Evolutionary conservation across 2,329 filamentous ascomycete genomes (phyloP).

Genomic region (Xylariaceae sp.): DNA sequence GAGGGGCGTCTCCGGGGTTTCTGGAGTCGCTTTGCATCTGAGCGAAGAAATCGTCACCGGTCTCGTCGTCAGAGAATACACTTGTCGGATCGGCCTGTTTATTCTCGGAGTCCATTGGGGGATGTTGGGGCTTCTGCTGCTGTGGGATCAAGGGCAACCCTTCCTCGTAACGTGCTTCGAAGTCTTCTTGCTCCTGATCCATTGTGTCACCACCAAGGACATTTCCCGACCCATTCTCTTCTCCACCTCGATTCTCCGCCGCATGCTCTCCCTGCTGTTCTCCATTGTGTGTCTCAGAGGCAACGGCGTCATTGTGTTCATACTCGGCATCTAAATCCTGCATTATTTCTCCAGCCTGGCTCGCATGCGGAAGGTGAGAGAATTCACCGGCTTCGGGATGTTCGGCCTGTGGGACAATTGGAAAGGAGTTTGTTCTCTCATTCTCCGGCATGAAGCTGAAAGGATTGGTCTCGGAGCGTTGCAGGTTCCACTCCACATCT

Average conservation of each 20-base stretch:
- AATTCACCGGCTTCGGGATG: constrained; percentile 24
- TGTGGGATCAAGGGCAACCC: constrained; percentile 58
- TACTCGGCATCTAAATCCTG: constrained; percentile 46
- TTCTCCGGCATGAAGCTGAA: constrained; percentile 55
- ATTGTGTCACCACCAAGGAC: constrained; percentile 41
- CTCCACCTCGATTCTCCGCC: constrained; percentile 16
- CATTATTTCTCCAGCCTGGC: constrained; percentile 49
- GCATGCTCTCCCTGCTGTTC: constrained; percentile 30
- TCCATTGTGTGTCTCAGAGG: constrained; percentile 33
- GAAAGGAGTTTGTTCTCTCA: constrained; percentile 60
- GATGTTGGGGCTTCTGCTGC: constrained; percentile 24
- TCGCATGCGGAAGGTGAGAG: constrained; percentile 39
- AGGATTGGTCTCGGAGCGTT: constrained; percentile 48
- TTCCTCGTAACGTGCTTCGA: constrained; percentile 62
- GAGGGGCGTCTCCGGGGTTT: constrained; percentile 19
- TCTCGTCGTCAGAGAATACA: constrained; percentile 40
- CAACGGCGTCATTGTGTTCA: constrained; percentile 36
- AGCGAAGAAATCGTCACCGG: constrained; percentile 58
- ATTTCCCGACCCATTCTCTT: constrained; percentile 26
- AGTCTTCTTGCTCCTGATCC: constrained; percentile 37
- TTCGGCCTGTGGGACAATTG: constrained; percentile 45
- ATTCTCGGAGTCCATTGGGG: constrained; percentile 25
- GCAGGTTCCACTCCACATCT: constrained; percentile 52
- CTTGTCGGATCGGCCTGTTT: constrained; percentile 21
- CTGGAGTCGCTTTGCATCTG: constrained; percentile 37